Conservation (phyloP, 495 filamentous ascomycete species). For the Bombardia bombarda region DNA sequence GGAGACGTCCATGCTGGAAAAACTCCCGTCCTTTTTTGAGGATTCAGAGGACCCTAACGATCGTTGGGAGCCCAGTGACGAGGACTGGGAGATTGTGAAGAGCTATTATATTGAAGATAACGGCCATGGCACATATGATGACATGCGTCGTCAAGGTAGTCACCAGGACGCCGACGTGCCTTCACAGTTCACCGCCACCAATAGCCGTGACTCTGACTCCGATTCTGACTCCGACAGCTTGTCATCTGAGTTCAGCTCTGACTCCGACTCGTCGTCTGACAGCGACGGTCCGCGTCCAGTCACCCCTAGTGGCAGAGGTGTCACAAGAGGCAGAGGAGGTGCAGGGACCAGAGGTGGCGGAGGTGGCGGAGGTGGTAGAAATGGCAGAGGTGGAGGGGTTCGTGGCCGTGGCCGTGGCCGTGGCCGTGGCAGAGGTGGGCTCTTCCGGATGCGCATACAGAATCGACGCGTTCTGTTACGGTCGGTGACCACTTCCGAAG, state of each 20-base stretch:
- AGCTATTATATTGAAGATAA: slow-evolving; percentile 15
- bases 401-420: too few relatives aligned
- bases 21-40: slow-evolving; percentile 13
- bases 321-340: too few relatives aligned
- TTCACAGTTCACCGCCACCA: not conserved
- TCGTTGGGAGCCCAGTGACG: slow-evolving; percentile 12
- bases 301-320: too few relatives aligned
- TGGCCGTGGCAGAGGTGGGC: too few relatives aligned
- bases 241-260: too few relatives aligned
- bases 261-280: too few relatives aligned
- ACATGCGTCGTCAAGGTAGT: not conserved
- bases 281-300: too few relatives aligned
- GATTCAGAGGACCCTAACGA: not conserved
- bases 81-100: slow-evolving; percentile 15
- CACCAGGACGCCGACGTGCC: slow-evolving; percentile 11
- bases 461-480: too few relatives aligned
- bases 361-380: not conserved
- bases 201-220: not conserved
- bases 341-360: too few relatives aligned
- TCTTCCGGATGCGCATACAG: too few relatives aligned
- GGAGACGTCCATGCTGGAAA: slow-evolving; percentile 16
- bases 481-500: too few relatives aligned
- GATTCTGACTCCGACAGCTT: slow-evolving; percentile 3
- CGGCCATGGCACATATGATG: slow-evolving; percentile 12
- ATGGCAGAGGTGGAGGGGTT: too few relatives aligned